Conservation (phyloP, 2,329 filamentous ascomycete species). For the Cordyceps javanica region DNA sequence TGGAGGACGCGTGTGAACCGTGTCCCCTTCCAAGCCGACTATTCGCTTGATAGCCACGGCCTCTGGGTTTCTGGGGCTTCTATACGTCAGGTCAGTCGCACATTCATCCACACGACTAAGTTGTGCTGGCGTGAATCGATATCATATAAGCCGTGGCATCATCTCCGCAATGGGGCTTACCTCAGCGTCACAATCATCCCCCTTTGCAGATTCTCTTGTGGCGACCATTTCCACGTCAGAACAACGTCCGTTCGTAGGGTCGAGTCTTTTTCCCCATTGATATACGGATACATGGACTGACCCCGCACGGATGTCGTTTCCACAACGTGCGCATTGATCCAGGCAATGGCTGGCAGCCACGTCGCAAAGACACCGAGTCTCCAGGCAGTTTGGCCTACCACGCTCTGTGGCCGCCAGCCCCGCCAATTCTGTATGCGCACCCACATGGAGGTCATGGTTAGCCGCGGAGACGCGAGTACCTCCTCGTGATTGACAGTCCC, state of each 20-base stretch:
- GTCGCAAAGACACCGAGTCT: constrained; percentile 48
- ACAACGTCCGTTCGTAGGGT: constrained; percentile 50
- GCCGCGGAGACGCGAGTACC: background rate
- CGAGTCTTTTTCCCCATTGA: constrained; percentile 61
- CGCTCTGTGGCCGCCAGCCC: constrained; percentile 17
- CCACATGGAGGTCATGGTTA: constrained; percentile 35
- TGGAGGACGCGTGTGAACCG: constrained; percentile 58
- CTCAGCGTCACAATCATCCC: constrained; percentile 72
- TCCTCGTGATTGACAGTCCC: background rate
- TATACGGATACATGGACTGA: constrained; percentile 69
- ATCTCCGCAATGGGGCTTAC: constrained; percentile 33
- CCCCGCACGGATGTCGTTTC: constrained; percentile 53
- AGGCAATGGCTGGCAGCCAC: constrained; percentile 57
- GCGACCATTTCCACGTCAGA: constrained; percentile 52
- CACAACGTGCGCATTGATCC: constrained; percentile 55
- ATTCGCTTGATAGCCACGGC: constrained; percentile 73
- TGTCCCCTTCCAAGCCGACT: constrained; percentile 73
- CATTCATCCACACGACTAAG: constrained; percentile 1
- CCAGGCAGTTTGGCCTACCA: constrained; percentile 31
- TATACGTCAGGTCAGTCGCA: constrained; percentile 27
- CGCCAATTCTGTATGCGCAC: constrained; percentile 22
- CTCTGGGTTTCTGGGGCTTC: constrained; percentile 66
- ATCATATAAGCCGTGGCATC: background rate
- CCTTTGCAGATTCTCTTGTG: constrained; percentile 52
- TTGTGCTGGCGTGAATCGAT: background rate